Conservation (phyloP, 177 flowering plant genomes). For the Vitis hybrid region DNA sequence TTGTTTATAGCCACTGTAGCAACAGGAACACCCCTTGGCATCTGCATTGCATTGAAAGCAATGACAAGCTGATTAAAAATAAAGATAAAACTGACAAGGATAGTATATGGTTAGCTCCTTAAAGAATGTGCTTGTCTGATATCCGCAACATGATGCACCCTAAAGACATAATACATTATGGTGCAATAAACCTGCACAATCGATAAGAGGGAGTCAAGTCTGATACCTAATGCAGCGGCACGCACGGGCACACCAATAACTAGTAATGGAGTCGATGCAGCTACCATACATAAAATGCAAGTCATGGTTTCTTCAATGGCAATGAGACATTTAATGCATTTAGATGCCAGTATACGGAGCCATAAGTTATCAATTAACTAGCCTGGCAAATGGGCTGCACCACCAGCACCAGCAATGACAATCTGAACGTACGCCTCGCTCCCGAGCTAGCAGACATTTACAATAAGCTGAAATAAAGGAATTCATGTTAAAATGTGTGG, state of each 20-base stretch:
- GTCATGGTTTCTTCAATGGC: not conserved
- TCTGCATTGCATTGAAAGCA: conserved; percentile 37
- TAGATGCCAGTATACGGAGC: not conserved
- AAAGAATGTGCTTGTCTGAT: too few relatives aligned
- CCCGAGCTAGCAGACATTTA: conserved; percentile 62
- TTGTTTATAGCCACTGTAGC: conserved; percentile 93
- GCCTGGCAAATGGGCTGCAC: conserved; percentile 99
- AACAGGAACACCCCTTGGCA: conserved; percentile 97
- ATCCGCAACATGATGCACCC: not conserved
- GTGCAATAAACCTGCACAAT: conserved; percentile 76
- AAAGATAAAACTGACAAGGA: too few relatives aligned
- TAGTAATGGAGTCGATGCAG: conserved; percentile 90
- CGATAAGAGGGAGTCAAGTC: conserved; percentile 88
- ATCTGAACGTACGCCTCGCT: conserved; percentile 79
- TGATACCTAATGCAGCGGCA: conserved; percentile 63
- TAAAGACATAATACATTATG: not conserved
- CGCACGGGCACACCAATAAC: conserved; percentile 97
- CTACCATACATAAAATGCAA: conserved; percentile 73
- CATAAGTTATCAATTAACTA: conserved; percentile 13
- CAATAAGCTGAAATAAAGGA: too few relatives aligned
- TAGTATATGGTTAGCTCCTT: too few relatives aligned
- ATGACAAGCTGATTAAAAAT: too few relatives aligned
- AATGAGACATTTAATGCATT: not conserved
- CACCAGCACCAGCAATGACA: conserved; percentile 99
- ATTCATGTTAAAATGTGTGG: too few relatives aligned